Evolutionary conservation across 2,329 filamentous ascomycete species (phyloP), one percentile per base, ranked within the genome.

Genomic region (Fusarium secorum): DNA sequence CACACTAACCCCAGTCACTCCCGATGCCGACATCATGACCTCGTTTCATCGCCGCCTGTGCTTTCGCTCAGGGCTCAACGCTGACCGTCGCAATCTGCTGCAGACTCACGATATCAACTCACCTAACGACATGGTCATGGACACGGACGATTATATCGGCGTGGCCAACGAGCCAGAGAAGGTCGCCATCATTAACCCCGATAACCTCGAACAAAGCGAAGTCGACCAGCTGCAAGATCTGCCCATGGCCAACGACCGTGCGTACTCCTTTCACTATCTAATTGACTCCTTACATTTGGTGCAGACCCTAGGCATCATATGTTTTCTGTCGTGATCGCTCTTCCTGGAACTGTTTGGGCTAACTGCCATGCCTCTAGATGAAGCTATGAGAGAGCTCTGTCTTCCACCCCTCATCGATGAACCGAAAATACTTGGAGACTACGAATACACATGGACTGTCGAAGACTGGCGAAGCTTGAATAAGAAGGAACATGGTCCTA

Each of bases 401-500:
- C 87, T 98, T 64, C 89, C 90, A 15, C 89, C 91, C 59, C 84
- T 94, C 51, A 75, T 84, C 67, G 90, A 94, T 73, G 94, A 97
- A 73, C 90, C 95, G 70, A 92, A 94, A 77, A 91, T 91, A 36
- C 87, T 95, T 70, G 91, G 91, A 58, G 93, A 97, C 79, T 86
- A 86, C 42, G 83, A 91, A 74, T 81, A 93, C 81, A 97, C 94
- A 76, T 99, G 96, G 96, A 89, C 93, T 33, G 93, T 99, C 68
- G 87, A 93, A 75, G 87, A 92, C 68, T 99, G 95, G 95, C 88
- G 92, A 71, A 86, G 83, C 39, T 82, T 97, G 74, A 85, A 87
- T 20, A 92, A 93, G 82, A 94, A 93, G 79, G 91, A 96, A 77
- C 94, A 97, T 83, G 94, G 96, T 4, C 96, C 96, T 5, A 80